Percentiles rank a stretch among this genome's conserved stretches.
phyloP scores from a whole-genome alignment of 108 stramenopile genomes.

The Nitzschia inconspicua region DNA sequence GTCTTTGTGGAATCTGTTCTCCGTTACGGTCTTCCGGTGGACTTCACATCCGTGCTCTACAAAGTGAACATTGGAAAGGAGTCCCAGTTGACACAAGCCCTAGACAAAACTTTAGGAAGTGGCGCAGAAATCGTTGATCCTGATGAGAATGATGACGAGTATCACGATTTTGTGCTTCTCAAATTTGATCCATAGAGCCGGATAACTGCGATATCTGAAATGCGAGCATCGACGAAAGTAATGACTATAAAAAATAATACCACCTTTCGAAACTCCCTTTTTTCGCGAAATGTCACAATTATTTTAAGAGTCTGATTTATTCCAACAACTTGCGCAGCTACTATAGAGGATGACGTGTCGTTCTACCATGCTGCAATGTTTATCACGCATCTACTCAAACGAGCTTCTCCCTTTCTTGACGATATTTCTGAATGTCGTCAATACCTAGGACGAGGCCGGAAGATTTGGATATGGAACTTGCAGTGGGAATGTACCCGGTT shows the following conservation, averaged over 20 bases:
- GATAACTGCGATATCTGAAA: neutral
- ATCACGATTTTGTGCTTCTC: constrained; percentile 87
- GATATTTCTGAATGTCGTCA: constrained; percentile 56
- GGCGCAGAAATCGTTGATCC: constrained; percentile 48
- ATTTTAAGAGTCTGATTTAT: no score
- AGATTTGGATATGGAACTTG: neutral
- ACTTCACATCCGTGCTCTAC: constrained; percentile 90
- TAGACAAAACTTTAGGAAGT: constrained; percentile 78
- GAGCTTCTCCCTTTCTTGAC: constrained; percentile 29
- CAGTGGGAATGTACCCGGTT: constrained; percentile 31
- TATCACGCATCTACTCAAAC: no score
- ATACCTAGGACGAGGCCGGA: constrained; percentile 49
- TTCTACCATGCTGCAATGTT: no score
- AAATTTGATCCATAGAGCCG: constrained; percentile 78
- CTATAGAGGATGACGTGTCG: no score
- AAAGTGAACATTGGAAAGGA: constrained; percentile 81
- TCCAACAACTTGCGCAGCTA: no score
- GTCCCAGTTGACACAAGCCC: constrained; percentile 48
- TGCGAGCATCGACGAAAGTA: no score
- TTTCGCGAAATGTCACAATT: no score
- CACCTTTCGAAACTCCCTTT: no score
- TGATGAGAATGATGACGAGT: constrained; percentile 70
- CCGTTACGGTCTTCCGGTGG: constrained; percentile 94
- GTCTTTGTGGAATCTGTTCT: constrained; percentile 96
- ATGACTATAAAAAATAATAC: no score